Conservation (phyloP, 2,329 filamentous ascomycete genomes). For the Colletotrichum siamense region DNA sequence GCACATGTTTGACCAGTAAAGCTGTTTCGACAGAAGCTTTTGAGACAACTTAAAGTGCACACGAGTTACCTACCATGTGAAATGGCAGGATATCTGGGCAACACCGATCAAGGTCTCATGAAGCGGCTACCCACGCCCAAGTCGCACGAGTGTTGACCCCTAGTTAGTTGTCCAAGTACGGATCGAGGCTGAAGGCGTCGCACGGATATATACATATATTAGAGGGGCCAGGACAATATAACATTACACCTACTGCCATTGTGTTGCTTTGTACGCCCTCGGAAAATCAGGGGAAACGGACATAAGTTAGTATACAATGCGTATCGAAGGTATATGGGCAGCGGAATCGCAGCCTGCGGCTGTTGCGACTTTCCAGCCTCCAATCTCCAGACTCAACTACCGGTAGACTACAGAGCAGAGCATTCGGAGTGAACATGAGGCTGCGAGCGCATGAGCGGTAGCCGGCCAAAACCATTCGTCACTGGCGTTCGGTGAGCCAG, state of each 20-base stretch:
- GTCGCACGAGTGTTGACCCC: not conserved
- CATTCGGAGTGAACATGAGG: not conserved
- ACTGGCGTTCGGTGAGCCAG: not conserved
- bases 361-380: not conserved
- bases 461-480: not conserved
- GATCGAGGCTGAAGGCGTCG: not conserved
- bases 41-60: constrained; percentile 16
- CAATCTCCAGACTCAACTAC: not conserved
- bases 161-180: not conserved
- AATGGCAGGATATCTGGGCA: not conserved
- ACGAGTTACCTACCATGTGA: not conserved
- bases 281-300: not conserved
- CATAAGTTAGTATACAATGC: not conserved
- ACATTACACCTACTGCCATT: too few species aligned
- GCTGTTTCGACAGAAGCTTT: constrained; percentile 10
- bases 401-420: not conserved
- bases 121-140: not conserved
- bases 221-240: too few species aligned
- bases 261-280: not conserved
- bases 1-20: constrained; percentile 1
- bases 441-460: not conserved
- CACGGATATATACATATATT: not conserved
- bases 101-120: not conserved
- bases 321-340: not conserved
- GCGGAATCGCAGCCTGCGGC: not conserved